A percentile compares a stretch with the other conserved stretches of the same genome.
Evolutionary conservation across 306 rosid species (phyloP).

Genomic region (Lathyrus sativus): DNA sequence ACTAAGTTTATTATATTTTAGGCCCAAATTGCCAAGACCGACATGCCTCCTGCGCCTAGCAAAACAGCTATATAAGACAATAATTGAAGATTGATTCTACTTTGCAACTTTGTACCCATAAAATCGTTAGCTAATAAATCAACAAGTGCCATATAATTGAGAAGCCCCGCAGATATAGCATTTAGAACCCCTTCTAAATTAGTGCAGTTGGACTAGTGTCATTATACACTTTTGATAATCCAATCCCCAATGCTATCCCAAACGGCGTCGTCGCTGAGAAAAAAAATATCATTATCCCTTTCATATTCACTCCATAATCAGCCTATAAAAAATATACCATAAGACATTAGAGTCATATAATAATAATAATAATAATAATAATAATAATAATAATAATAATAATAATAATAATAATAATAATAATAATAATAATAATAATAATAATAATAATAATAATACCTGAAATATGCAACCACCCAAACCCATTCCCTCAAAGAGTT

Average conservation of each 20-base stretch:
- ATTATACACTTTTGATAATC: slow-evolving; percentile 54
- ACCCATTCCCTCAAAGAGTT: slow-evolving; percentile 76
- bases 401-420: not conserved
- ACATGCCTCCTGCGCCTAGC: slow-evolving; percentile 67
- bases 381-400: too few species aligned
- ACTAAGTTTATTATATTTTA: slow-evolving; percentile 12
- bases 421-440: not conserved
- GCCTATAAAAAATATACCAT: slow-evolving; percentile 38
- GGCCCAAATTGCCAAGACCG: slow-evolving; percentile 77
- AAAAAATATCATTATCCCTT: slow-evolving; percentile 54
- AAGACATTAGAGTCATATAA: not conserved
- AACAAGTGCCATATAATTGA: slow-evolving; percentile 70
- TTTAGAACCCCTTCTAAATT: slow-evolving; percentile 62
- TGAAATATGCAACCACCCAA: slow-evolving; percentile 72
- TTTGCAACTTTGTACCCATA: slow-evolving; percentile 62
- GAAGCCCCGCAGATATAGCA: slow-evolving; percentile 67
- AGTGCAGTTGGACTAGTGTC: slow-evolving; percentile 55
- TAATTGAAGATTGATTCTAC: slow-evolving; percentile 48
- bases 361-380: too few species aligned
- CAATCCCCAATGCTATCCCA: slow-evolving; percentile 64
- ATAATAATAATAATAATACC: slow-evolving; percentile 40
- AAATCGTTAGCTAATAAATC: slow-evolving; percentile 62
- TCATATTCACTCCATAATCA: slow-evolving; percentile 55
- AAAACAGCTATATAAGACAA: slow-evolving; percentile 55
- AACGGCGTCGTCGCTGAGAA: slow-evolving; percentile 72